Evolutionary conservation across 139 green algal genomes (phyloP).

Genomic region (Micromonas commoda): DNA sequence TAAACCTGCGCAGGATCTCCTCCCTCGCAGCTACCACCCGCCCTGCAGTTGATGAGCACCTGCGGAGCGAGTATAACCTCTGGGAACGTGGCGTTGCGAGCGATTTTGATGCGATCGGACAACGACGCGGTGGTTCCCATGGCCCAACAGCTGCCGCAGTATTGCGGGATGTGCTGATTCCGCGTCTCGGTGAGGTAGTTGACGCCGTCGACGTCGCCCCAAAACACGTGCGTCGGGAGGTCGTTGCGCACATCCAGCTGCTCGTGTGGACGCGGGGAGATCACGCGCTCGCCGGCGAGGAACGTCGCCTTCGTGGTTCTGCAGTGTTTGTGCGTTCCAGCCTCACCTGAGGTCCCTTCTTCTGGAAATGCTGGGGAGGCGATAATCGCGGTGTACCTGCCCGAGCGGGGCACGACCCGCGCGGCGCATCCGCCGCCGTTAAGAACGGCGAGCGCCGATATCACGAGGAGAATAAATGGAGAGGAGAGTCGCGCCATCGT

Average conservation of each 20-base stretch:
- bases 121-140: conserved; percentile 44
- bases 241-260: background rate
- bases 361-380: too few species aligned
- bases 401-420: too few species aligned
- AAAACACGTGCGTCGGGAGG: conserved; percentile 3
- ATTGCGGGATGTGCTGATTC: conserved; percentile 56
- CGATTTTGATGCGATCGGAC: conserved; percentile 51
- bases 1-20: conserved; percentile 42
- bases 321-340: background rate
- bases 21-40: conserved; percentile 37
- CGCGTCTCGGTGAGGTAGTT: conserved; percentile 46
- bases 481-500: too few species aligned
- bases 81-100: conserved; percentile 40
- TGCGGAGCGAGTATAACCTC: conserved; percentile 35
- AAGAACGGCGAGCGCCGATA: too few species aligned
- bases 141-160: conserved; percentile 56
- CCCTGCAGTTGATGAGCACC: conserved; percentile 49
- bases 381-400: too few species aligned
- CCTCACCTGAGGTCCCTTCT: too few species aligned
- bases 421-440: too few species aligned
- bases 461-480: too few species aligned
- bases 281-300: conserved; percentile 14
- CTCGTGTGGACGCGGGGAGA: conserved; percentile 13
- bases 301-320: background rate
- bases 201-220: conserved; percentile 40